Base-by-base conservation (phyloP, 331 rosid species). In the Cydonia oblonga region DNA sequence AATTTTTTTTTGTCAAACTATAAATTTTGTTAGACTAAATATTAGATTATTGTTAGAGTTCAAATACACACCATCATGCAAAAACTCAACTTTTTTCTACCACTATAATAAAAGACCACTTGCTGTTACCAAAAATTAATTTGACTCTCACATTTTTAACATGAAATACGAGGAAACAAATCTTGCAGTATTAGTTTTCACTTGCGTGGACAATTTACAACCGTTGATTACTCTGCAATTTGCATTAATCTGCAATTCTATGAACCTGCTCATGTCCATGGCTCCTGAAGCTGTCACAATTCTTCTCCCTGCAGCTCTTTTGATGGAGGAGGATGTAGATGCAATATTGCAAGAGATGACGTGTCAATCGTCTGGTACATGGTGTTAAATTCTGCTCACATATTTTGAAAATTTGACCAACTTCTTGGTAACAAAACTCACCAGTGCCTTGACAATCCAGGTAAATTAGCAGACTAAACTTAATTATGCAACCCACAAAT, bases 391-490 rank as follows among this genome's bases (percentile, higher is more conserved):
- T 81, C 82, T n/a, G 67, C 80, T 19, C 74, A 14, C 75, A 24
- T 81, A 77, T 70, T 78, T 81, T 22, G 85, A 65, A 64, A 91
- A 89, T 75, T 75, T 89, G 72, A 86, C 96, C 26, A 87, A 89
- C 63, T 81, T 81, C 79, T 30, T 81, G 77, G 85, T 81, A 65
- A 81, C 85, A 0, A 81, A 81, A 38, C 77, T 58, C 67, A 78
- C 82, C 66, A 78, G 85, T 20, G 80, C 85, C 73, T 68, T 81
- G 12, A 81, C 85, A 11, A 91, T 89, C 64, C 91, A 87, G 89
- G 96, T 89, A 81, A 24, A 52, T 25, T 25, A 25, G 26, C 26
- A 25, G 26, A 25, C 26, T 25, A 25, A 25, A 25, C 26, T 25
- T 25, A 25, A 25, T 25, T 25, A 25, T 25, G 26, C 26, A 25